Evolutionary conservation across 176 grass and related monocot species (phyloP), one percentile per base, ranked within the genome.

Genomic region (Bonia amplexicaulis): DNA sequence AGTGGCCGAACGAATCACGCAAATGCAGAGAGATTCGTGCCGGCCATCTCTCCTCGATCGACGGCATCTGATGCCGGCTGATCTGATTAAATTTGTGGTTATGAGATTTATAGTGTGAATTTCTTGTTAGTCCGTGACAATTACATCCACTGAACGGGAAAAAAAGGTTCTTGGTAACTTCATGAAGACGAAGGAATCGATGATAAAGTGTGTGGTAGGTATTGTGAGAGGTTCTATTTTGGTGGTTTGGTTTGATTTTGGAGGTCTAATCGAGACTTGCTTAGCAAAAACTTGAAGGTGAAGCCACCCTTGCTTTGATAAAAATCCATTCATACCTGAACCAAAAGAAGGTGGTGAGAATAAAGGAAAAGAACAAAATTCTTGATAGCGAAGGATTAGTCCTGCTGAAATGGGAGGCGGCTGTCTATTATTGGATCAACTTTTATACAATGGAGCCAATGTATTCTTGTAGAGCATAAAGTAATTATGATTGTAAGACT

Each of bases 291-390:
- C 47, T 53, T 74, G 46, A 23, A 52, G 26, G 17, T 3, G 71
- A 74, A 74, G 71, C 25, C 45, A 19, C 46, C 11, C 23, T 47
- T 17, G 27, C 71, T 74, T 74, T 53, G 48, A 49, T 31, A 20
- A 29, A 74, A 74, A 53, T 12, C 71, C 71, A 74, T 74, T 54
- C 71, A 74, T 52, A 74, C 71, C 35, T 26, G 45, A 51, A 29
- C 61, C 61, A 15, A 6, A 64, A 31, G 6, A 64, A 64, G 26
- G 6, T 14, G 12, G 12, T 2, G 62, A 35, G 6, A 31, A 35
- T 6, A 17, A 16, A 16, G 7, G 62, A 17, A 35, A 16, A 35
- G 14, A 16, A 66, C 6, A 31, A 17, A 66, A 66, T 15, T 66
- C 62, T 33, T 9, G 7, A 29, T 7, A 64, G 6, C 5, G 5